Percentiles rank a stretch among this genome's conserved stretches.
Evolutionary conservation across 305 asterid genomes (phyloP).

Genomic region (Solanum hybrid): DNA sequence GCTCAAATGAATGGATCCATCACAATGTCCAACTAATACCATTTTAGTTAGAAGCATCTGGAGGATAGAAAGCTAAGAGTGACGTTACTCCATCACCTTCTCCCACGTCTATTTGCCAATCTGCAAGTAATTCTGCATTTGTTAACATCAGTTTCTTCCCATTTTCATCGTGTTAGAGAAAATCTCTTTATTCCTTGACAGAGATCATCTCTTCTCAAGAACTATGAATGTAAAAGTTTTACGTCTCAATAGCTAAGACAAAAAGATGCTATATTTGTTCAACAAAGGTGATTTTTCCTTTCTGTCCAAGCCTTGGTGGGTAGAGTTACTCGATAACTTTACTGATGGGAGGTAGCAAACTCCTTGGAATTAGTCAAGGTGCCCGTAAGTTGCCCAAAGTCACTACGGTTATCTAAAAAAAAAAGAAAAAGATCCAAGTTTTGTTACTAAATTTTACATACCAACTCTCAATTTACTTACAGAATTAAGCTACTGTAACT

Average conservation of each 20-base stretch:
- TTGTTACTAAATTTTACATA: not conserved
- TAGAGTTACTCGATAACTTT: not conserved
- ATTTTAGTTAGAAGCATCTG: constrained; percentile 50
- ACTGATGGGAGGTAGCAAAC: not conserved
- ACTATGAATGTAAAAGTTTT: not conserved
- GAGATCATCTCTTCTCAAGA: not conserved
- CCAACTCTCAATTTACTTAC: not conserved
- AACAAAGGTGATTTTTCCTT: not conserved
- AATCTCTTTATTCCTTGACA: not conserved
- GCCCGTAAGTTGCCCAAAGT: not conserved
- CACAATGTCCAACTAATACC: constrained; percentile 30
- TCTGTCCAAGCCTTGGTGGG: not conserved
- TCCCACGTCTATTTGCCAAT: constrained; percentile 85
- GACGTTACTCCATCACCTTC: constrained; percentile 78
- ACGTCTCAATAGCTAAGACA: not conserved
- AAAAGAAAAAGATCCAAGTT: not conserved
- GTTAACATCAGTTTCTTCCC: not conserved
- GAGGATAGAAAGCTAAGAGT: constrained; percentile 79
- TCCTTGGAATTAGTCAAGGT: not conserved
- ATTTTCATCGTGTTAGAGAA: not conserved
- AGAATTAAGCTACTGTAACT: not conserved
- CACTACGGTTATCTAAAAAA: not conserved
- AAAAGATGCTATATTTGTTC: not conserved
- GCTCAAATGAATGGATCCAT: constrained; percentile 1
- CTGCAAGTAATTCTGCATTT: constrained; percentile 25